Evolutionary conservation across 768 basidiomycete genomes (phyloP).

Genomic region (Rickenella mellea): DNA sequence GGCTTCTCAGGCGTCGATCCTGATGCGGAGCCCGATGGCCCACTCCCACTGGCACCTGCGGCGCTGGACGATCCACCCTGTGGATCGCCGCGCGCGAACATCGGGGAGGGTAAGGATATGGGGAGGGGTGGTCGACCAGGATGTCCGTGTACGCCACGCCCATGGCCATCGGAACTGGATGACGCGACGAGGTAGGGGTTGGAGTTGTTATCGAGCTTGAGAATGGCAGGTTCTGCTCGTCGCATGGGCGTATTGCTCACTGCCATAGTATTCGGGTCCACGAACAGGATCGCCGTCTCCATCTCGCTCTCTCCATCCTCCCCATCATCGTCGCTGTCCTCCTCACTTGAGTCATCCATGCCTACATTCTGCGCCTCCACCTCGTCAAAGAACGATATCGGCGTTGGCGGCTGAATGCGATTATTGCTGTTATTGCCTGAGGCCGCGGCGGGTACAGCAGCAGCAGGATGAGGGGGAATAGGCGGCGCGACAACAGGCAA

Average conservation of each 20-base stretch:
- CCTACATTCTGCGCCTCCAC: constrained; percentile 31
- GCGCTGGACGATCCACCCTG: too few relatives aligned
- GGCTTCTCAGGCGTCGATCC: too few relatives aligned
- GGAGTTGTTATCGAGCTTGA: constrained; percentile 4
- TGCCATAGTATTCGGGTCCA: too few relatives aligned
- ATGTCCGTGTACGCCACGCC: too few relatives aligned
- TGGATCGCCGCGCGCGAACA: too few relatives aligned
- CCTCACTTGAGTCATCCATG: constrained; percentile 51
- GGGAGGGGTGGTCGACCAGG: too few relatives aligned
- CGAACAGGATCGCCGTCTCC: constrained; percentile 20
- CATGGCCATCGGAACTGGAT: constrained; percentile 5
- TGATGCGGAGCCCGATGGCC: too few relatives aligned
- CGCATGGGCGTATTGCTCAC: too few relatives aligned
- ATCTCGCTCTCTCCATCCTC: constrained; percentile 28
- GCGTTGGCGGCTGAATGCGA: background rate
- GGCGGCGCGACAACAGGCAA: background rate
- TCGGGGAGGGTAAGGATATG: too few relatives aligned
- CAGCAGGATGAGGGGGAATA: background rate
- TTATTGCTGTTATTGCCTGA: background rate
- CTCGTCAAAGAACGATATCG: background rate
- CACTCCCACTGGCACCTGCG: too few relatives aligned
- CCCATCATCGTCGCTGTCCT: constrained; percentile 24
- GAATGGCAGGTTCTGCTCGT: constrained; percentile 5
- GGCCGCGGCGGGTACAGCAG: background rate
- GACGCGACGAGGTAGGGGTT: constrained; percentile 5